phyloP scores from a whole-genome alignment of 116 monocot genomes.

The Zostera marina region DNA sequence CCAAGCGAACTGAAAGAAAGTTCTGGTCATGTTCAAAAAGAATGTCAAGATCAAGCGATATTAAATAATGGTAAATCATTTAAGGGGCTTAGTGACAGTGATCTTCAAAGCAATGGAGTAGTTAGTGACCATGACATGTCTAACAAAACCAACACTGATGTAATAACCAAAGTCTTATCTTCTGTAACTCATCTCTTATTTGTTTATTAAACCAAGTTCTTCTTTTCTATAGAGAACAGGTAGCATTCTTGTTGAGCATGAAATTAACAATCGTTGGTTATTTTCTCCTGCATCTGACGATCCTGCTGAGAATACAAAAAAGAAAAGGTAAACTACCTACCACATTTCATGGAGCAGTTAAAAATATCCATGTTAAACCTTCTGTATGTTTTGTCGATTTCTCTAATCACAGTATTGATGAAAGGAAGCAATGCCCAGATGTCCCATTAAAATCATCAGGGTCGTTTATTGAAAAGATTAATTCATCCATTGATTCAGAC shows the following conservation, averaged over 20 bases:
- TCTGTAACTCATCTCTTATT: neutral
- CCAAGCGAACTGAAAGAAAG: constrained; percentile 21
- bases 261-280: constrained; percentile 14
- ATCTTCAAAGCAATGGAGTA: constrained; percentile 1
- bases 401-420: constrained; percentile 6
- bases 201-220: neutral
- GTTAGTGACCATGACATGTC: neutral
- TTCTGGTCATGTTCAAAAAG: constrained; percentile 3
- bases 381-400: neutral
- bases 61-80: neutral
- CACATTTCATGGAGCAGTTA: neutral
- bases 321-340: neutral
- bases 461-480: constrained; percentile 8
- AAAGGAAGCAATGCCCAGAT: neutral
- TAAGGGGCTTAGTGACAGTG: neutral
- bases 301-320: neutral
- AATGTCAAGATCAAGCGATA: constrained; percentile 1
- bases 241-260: constrained; percentile 27
- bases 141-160: neutral
- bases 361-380: neutral
- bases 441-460: constrained; percentile 7
- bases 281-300: constrained; percentile 20
- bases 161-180: constrained; percentile 9
- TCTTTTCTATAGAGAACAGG: constrained; percentile 9
- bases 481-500: constrained; percentile 19